These are phyloP conservation scores for Leccinum uliginosum DNA, from an alignment of 768 basidiomycete genomes.

Conservation along the genomic window DNA sequence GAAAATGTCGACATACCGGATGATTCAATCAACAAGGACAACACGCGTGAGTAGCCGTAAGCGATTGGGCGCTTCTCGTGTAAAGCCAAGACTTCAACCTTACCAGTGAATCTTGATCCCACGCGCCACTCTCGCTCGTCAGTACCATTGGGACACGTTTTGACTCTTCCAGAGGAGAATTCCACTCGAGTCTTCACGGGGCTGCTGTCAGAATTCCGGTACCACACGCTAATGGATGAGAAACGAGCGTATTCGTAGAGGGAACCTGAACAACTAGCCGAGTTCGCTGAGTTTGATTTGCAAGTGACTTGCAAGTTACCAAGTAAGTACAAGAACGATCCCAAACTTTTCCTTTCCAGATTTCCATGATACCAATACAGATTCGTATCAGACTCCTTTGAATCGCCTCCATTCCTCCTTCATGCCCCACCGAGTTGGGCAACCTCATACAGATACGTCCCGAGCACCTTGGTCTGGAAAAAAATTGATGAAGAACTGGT, in stretches of 20 bases:
- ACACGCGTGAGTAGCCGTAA: slow-evolving; percentile 13
- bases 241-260: not conserved
- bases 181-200: not conserved
- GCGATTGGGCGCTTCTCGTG: slow-evolving; percentile 6
- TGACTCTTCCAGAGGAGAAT: not conserved
- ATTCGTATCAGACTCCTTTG: not conserved
- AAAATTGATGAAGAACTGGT: slow-evolving; percentile 1
- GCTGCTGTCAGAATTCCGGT: not conserved
- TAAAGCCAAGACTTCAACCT: not conserved
- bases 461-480: slow-evolving; percentile 30
- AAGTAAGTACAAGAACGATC: not conserved
- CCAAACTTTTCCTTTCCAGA: not conserved
- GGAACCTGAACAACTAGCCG: not conserved
- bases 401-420: not conserved
- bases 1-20: not conserved
- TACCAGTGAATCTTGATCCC: slow-evolving; percentile 19
- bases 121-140: slow-evolving; percentile 9
- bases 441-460: slow-evolving; percentile 31
- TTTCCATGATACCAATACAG: not conserved
- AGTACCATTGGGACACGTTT: slow-evolving; percentile 12
- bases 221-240: not conserved
- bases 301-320: too few relatives aligned
- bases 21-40: too few relatives aligned
- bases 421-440: slow-evolving; percentile 18
- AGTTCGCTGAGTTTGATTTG: slow-evolving; percentile 24